Evolutionary conservation across 2,329 filamentous ascomycete species (phyloP).

Genomic region (Tolypocladium nubicola): DNA sequence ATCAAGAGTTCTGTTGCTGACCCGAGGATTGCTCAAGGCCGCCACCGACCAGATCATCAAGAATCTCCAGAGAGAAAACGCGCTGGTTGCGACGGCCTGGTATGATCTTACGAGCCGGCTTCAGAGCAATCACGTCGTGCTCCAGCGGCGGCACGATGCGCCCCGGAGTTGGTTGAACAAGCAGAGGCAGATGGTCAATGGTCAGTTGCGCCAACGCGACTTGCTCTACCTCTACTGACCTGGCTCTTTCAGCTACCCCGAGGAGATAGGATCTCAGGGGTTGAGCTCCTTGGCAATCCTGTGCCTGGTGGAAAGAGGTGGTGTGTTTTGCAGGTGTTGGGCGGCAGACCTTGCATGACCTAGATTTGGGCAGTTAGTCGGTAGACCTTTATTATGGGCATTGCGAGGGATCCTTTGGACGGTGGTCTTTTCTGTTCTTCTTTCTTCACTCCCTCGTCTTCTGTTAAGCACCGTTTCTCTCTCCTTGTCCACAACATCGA

Average conservation of each 20-base stretch:
- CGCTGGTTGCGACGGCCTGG: conserved; percentile 74
- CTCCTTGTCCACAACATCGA: neutral
- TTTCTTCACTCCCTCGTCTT: neutral
- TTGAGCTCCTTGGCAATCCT: conserved; percentile 10
- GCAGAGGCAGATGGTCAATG: conserved; percentile 63
- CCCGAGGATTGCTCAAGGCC: conserved; percentile 22
- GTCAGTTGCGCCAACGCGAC: conserved; percentile 34
- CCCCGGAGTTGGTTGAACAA: conserved; percentile 78
- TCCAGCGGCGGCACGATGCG: conserved; percentile 64
- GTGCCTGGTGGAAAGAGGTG: neutral
- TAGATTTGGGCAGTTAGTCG: neutral
- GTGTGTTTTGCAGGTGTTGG: no score
- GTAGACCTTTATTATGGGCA: neutral
- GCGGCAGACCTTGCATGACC: neutral
- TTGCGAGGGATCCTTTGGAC: neutral
- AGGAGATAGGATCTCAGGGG: conserved; percentile 31
- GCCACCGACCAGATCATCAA: conserved; percentile 46
- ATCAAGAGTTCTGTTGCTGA: neutral
- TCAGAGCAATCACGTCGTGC: conserved; percentile 72
- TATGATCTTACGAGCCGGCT: conserved; percentile 70
- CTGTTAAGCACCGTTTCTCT: neutral
- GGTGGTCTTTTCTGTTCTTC: neutral
- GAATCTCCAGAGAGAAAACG: conserved; percentile 67
- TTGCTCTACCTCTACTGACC: conserved; percentile 33
- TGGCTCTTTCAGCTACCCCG: conserved; percentile 30